Percentiles rank a stretch among this genome's conserved stretches.
Evolutionary conservation across 2,329 filamentous ascomycete genomes (phyloP).

Genomic region (Beauveria sp.): DNA sequence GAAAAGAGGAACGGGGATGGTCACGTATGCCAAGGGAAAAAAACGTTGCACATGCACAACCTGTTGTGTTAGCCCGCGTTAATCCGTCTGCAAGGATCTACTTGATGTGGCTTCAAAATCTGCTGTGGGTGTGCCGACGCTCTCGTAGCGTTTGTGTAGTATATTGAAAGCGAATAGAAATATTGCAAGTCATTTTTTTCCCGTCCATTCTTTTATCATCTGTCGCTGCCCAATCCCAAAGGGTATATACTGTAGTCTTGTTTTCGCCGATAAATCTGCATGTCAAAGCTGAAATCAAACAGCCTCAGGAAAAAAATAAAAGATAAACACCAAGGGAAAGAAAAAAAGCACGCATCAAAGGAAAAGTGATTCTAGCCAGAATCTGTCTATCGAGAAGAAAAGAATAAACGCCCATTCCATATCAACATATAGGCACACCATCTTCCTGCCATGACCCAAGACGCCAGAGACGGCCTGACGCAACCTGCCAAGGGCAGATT

Average conservation of each 20-base stretch:
- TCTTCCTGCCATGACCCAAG: background rate
- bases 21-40: background rate
- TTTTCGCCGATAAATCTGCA: background rate
- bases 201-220: background rate
- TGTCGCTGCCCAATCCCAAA: background rate
- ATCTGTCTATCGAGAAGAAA: conserved; percentile 4
- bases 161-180: background rate
- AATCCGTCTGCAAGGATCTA: background rate
- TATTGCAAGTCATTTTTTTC: background rate
- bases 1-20: background rate
- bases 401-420: background rate
- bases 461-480: too few relatives aligned
- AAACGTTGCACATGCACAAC: background rate
- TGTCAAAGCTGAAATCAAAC: background rate
- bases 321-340: background rate
- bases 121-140: background rate
- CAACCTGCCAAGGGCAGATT: background rate
- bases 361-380: conserved; percentile 8
- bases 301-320: background rate
- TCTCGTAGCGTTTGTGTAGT: background rate
- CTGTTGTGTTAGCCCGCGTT: background rate
- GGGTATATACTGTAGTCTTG: conserved; percentile 3
- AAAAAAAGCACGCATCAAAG: background rate
- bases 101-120: background rate
- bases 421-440: background rate